These are phyloP conservation scores for Hsuehochloa calcarea DNA, from an alignment of 176 grass and related monocot species.

Conservation along the genomic window DNA sequence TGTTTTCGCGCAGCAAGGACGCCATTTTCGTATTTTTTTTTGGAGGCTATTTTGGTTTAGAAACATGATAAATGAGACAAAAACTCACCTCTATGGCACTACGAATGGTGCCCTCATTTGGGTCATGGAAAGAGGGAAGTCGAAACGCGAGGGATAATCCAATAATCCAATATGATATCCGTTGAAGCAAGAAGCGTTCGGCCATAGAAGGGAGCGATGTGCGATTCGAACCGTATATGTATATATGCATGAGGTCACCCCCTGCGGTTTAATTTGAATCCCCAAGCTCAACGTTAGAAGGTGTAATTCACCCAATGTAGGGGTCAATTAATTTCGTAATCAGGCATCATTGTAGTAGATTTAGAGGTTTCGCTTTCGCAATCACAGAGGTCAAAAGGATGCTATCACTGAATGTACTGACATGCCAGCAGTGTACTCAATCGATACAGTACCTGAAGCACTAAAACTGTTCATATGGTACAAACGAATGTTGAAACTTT, in stretches of 20 bases:
- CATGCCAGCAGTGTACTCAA: neutral
- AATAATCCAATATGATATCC: neutral
- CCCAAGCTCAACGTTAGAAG: neutral
- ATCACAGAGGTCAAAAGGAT: neutral
- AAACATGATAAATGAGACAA: too few species aligned
- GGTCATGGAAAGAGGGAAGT: neutral
- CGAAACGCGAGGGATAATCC: neutral
- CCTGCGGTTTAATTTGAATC: neutral
- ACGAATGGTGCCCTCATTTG: too few species aligned
- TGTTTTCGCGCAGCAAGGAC: too few species aligned
- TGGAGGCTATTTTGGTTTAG: too few species aligned
- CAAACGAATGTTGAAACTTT: neutral
- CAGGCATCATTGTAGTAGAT: neutral
- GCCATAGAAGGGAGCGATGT: neutral
- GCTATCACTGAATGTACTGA: neutral
- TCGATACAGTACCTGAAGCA: neutral
- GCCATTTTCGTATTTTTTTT: too few species aligned
- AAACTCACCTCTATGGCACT: too few species aligned
- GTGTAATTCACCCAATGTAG: neutral
- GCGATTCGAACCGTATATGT: neutral
- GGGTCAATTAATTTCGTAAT: neutral
- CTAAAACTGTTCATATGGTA: neutral
- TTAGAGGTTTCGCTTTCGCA: neutral
- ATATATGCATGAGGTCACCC: neutral
- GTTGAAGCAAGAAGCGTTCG: neutral